phyloP scores from a whole-genome alignment of 2,329 filamentous ascomycete genomes.

The Phyllosticta capitalensis region DNA sequence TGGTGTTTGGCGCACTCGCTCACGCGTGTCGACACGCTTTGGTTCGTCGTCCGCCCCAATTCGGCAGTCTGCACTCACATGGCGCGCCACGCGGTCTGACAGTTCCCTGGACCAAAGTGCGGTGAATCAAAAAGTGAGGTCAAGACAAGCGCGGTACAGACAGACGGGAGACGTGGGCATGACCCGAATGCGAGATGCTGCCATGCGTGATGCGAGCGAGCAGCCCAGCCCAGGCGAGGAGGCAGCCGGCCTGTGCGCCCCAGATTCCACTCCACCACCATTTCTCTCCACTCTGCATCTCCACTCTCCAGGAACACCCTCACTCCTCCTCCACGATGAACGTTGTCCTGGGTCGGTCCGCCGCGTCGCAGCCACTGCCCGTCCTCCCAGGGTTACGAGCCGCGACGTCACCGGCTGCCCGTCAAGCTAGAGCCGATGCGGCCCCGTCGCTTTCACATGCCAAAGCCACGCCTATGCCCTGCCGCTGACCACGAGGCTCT shows the following conservation, averaged over 20 bases:
- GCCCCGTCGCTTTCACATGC: constrained; percentile 9
- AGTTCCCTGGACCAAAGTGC: neutral
- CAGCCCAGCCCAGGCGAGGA: no score
- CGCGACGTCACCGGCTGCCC: constrained; percentile 4
- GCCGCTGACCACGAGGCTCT: neutral
- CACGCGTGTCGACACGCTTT: neutral
- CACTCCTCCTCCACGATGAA: neutral
- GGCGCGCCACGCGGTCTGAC: neutral
- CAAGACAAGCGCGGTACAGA: no score
- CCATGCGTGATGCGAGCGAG: no score
- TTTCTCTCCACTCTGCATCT: neutral
- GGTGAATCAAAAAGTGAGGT: neutral
- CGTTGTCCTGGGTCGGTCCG: neutral
- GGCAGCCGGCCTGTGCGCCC: no score
- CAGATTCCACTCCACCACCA: neutral
- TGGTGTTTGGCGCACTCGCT: neutral
- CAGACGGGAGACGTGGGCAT: no score
- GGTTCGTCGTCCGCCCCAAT: neutral
- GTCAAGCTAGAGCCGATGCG: constrained; percentile 7
- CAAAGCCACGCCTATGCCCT: neutral
- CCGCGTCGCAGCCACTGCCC: neutral
- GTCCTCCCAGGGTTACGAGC: neutral
- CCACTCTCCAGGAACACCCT: no score
- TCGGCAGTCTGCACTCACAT: neutral
- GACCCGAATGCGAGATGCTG: no score